Conservation (phyloP, 164 flowering plant genomes). For the Nymphaea colorata region DNA sequence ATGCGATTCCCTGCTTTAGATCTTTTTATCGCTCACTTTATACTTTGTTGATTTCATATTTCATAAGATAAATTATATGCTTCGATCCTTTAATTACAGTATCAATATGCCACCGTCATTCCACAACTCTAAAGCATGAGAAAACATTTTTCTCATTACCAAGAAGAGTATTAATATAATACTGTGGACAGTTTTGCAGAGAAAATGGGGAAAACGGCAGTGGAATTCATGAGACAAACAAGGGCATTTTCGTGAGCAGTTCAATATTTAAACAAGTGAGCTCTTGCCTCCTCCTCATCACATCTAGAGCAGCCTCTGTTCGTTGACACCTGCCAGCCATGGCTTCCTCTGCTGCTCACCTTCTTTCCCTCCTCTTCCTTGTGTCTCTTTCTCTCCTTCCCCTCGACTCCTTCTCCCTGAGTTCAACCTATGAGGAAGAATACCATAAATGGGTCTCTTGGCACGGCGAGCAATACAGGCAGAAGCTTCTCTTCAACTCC, state of each 20-base stretch:
- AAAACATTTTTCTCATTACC: too few relatives aligned
- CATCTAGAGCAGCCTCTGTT: not conserved
- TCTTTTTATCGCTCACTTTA: too few relatives aligned
- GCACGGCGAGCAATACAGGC: constrained; percentile 22
- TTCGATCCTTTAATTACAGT: too few relatives aligned
- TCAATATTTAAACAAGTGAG: constrained; percentile 7
- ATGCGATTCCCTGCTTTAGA: too few relatives aligned
- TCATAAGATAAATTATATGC: too few relatives aligned
- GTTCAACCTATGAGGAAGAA: constrained; percentile 4
- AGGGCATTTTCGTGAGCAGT: constrained; percentile 2
- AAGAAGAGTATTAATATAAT: too few relatives aligned
- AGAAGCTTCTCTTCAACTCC: constrained; percentile 1
- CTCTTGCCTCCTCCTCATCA: not conserved
- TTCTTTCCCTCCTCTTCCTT: constrained; percentile 10
- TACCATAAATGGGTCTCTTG: constrained; percentile 35
- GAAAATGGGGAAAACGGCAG: too few relatives aligned
- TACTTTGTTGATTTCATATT: too few relatives aligned
- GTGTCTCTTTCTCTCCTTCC: not conserved
- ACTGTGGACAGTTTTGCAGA: too few relatives aligned
- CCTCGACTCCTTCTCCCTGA: constrained; percentile 6
- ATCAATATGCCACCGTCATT: too few relatives aligned
- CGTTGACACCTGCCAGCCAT: constrained; percentile 1
- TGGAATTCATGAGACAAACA: not conserved
- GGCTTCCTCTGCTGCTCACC: constrained; percentile 6
- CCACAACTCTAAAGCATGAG: too few relatives aligned